A percentile compares a stretch with the other conserved stretches of the same genome.
phyloP scores from a whole-genome alignment of 1,284 basidiomycete species.

The Boletus holoroseus region DNA sequence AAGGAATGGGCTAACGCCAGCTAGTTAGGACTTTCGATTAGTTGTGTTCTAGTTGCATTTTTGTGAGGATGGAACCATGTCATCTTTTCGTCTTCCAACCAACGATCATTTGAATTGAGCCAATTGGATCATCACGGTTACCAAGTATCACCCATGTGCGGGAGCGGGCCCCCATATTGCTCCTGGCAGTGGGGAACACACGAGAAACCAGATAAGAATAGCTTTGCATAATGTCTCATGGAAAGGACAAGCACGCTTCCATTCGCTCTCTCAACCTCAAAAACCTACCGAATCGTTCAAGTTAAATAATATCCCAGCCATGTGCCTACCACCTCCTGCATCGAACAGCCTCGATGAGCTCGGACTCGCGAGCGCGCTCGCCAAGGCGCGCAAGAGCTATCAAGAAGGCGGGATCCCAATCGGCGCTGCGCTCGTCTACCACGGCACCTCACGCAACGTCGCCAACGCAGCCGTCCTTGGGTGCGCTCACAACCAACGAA shows the following conservation, averaged over 20 bases:
- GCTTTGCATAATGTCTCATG: too few relatives aligned
- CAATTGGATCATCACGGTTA: background rate
- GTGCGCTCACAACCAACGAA: conserved; percentile 46
- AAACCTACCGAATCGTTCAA: too few relatives aligned
- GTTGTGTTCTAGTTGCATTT: background rate
- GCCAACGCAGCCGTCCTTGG: conserved; percentile 37
- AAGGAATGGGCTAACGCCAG: background rate
- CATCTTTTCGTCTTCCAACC: background rate
- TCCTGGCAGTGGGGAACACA: background rate
- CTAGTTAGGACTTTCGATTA: background rate
- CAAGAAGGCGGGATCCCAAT: conserved; percentile 55
- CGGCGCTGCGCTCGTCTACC: conserved; percentile 44
- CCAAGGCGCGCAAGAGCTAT: conserved; percentile 42
- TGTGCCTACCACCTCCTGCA: background rate
- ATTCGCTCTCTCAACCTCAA: too few relatives aligned
- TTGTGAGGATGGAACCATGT: background rate
- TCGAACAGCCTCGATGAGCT: conserved; percentile 2
- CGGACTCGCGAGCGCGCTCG: conserved; percentile 36
- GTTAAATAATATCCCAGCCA: background rate
- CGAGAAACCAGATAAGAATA: too few relatives aligned
- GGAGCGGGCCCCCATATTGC: too few relatives aligned
- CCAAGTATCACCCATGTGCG: background rate
- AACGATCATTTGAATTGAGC: background rate
- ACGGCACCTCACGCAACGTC: conserved; percentile 13
- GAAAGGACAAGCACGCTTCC: too few relatives aligned